Percentiles rank a stretch among this genome's conserved stretches.
These are phyloP conservation scores for Rhizopogon roseolus DNA, from an alignment of 768 basidiomycete species.

Conservation along the genomic window DNA sequence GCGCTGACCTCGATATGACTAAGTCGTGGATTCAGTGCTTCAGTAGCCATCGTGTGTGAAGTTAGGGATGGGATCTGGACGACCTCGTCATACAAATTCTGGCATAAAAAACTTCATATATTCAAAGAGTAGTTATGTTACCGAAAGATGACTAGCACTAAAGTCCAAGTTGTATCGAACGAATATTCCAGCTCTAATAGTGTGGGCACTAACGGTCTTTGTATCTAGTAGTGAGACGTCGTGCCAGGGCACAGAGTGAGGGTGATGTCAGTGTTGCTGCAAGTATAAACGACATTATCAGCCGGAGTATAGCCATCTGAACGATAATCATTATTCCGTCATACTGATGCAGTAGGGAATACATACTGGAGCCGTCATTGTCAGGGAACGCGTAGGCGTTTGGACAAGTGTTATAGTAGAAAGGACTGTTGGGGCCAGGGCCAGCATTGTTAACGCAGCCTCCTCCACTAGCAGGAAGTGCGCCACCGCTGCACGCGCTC, in stretches of 20 bases:
- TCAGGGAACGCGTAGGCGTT: conserved; percentile 30
- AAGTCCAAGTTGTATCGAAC: neutral
- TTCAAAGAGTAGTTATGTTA: neutral
- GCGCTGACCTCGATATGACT: too few relatives aligned
- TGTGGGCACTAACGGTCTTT: too few relatives aligned
- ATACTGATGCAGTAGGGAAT: neutral
- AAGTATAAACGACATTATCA: conserved; percentile 25
- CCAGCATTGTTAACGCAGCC: conserved; percentile 23
- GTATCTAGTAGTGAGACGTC: conserved; percentile 10
- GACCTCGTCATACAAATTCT: neutral
- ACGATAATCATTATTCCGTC: neutral
- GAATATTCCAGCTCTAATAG: neutral
- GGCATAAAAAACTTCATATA: neutral
- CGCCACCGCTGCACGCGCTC: conserved; percentile 22
- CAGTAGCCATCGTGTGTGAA: too few relatives aligned
- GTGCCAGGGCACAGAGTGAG: conserved; percentile 24
- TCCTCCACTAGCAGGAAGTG: conserved; percentile 21
- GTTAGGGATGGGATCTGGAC: too few relatives aligned
- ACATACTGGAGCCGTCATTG: conserved; percentile 25
- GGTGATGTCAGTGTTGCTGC: conserved; percentile 20
- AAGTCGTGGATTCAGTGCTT: too few relatives aligned
- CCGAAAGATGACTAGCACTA: neutral
- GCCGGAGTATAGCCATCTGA: conserved; percentile 23
- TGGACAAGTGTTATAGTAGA: conserved; percentile 22
- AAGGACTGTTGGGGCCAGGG: conserved; percentile 24